These are phyloP conservation scores for Phytophthora boehmeriae DNA, from an alignment of 352 stramenopile species.

Conservation along the genomic window DNA sequence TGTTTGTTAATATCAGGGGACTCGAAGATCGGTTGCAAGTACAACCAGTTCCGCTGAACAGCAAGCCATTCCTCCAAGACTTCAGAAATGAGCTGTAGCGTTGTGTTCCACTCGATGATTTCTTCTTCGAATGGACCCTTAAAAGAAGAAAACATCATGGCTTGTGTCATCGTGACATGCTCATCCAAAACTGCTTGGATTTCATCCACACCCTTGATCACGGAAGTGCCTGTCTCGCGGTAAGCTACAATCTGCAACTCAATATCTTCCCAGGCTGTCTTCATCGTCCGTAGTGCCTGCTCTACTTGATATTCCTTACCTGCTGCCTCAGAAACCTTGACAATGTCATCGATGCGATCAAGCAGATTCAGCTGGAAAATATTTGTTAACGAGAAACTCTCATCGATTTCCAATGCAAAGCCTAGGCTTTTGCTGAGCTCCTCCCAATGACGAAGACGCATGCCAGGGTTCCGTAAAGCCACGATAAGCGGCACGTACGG, in stretches of 20 bases:
- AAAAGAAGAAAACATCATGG: conserved; percentile 96
- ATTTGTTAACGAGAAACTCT: conserved; percentile 87
- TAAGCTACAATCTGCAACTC: conserved; percentile 91
- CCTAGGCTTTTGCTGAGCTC: conserved; percentile 81
- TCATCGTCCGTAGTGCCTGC: conserved; percentile 93
- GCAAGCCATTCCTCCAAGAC: conserved; percentile 95
- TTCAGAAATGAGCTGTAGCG: conserved; percentile 91
- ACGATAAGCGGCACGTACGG: conserved; percentile 93
- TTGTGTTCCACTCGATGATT: conserved; percentile 93
- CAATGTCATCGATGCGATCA: conserved; percentile 91
- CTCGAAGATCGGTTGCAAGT: conserved; percentile 96
- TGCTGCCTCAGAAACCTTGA: conserved; percentile 92
- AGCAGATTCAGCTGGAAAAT: conserved; percentile 87
- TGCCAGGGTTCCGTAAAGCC: conserved; percentile 91
- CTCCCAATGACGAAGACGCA: conserved; percentile 94
- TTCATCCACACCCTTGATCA: conserved; percentile 95
- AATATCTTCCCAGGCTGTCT: conserved; percentile 90
- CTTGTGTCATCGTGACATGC: conserved; percentile 96
- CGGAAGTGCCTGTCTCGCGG: conserved; percentile 93
- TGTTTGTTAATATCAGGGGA: conserved; percentile 97
- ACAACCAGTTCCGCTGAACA: conserved; percentile 96
- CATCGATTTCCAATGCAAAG: conserved; percentile 89
- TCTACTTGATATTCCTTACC: conserved; percentile 97
- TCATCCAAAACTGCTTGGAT: conserved; percentile 95
- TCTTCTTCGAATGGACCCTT: conserved; percentile 95